These are phyloP conservation scores for Zymoseptoria brevis DNA, from an alignment of 2,329 filamentous ascomycete species.

Conservation along the genomic window DNA sequence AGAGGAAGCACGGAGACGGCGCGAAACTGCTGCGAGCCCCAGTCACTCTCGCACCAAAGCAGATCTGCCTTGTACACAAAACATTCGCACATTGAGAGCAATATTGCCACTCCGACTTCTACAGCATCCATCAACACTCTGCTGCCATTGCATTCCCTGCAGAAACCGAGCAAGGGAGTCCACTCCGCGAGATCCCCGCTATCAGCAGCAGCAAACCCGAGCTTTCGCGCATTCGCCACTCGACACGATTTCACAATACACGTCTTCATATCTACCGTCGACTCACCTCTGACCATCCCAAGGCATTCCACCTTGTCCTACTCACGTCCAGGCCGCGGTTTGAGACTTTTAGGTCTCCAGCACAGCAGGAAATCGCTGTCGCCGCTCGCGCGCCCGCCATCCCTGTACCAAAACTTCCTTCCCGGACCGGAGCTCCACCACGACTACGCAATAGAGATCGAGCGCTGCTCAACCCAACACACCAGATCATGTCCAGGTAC, in stretches of 20 bases:
- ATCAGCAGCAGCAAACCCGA: not conserved
- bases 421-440: not conserved
- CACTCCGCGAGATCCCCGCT: not conserved
- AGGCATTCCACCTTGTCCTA: not conserved
- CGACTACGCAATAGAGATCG: not conserved
- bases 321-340: not conserved
- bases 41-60: not conserved
- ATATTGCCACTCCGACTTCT: not conserved
- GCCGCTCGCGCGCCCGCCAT: not conserved
- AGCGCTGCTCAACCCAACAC: not conserved
- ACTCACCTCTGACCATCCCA: not conserved
- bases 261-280: not conserved
- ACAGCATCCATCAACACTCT: not conserved
- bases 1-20: not conserved
- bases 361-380: not conserved
- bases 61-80: not conserved
- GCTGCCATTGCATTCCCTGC: not conserved
- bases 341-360: constrained; percentile 7
- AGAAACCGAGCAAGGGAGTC: not conserved
- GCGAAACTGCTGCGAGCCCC: no score
- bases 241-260: not conserved
- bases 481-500: not conserved
- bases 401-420: not conserved
- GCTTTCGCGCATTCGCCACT: not conserved
- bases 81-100: not conserved